A percentile compares a stretch with the other conserved stretches of the same genome.
These are phyloP conservation scores for Caloboletus firmus DNA, from an alignment of 1,284 basidiomycete genomes.

Conservation along the genomic window DNA sequence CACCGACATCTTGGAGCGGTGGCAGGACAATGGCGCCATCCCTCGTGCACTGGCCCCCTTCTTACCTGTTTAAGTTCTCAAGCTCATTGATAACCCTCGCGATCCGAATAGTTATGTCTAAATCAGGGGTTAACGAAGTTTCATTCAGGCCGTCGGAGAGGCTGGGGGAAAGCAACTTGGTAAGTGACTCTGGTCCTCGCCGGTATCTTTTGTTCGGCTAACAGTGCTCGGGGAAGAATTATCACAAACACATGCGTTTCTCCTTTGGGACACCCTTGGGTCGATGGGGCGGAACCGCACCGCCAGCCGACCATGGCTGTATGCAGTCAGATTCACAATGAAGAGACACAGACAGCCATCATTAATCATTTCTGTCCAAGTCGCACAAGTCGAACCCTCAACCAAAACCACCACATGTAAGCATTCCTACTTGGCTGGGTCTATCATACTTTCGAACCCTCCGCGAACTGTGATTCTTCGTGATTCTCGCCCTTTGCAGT, in stretches of 20 bases:
- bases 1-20: neutral
- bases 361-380: neutral
- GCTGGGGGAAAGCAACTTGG: neutral
- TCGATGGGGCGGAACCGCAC: neutral
- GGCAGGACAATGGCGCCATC: neutral
- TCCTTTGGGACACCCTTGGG: neutral
- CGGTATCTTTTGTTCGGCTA: slow-evolving; percentile 4
- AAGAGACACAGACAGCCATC: too few species aligned
- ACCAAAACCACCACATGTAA: neutral
- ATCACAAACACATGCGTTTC: neutral
- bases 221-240: neutral
- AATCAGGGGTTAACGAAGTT: slow-evolving; percentile 13
- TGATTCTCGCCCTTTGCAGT: neutral
- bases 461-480: neutral
- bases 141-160: neutral
- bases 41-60: too few species aligned
- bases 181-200: neutral
- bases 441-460: neutral
- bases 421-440: too few species aligned
- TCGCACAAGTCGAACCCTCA: slow-evolving; percentile 1
- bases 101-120: slow-evolving; percentile 9
- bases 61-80: too few species aligned
- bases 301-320: neutral
- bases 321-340: neutral
- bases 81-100: too few species aligned